Evolutionary conservation across 768 basidiomycete genomes (phyloP), one percentile per base, ranked within the genome.

Genomic region (Suillus alpinus): DNA sequence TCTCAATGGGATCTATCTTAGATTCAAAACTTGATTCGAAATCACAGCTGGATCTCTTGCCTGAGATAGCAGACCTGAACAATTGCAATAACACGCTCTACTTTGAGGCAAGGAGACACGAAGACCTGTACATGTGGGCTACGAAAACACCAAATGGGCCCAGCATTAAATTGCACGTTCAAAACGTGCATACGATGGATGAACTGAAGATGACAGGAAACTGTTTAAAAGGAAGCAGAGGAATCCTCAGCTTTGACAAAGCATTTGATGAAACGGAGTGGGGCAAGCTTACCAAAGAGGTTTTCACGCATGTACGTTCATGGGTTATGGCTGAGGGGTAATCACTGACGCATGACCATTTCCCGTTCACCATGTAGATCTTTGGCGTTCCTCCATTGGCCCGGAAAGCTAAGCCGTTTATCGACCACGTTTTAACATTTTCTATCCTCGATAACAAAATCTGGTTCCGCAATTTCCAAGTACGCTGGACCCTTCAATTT

Each of bases 151-250:
- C 97, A 23, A 99, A 99, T 69, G 97, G 97, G 10, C 97, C 97
- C 14, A 95, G 92, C 69, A 86, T 95, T 70, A 98, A 98, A 75
- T 83, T 98, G 81, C 97, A 98, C 70, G 96, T 98, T 16, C 95
- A 97, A 76, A 99, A 98, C 71, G 83, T 96, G 58, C 97, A 99
- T 74, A 99, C 97, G 46, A 98, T 98, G 97, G 97, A 98, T 77
- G 97, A 99, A 75, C 81, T 99, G 65, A 98, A 98, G 79, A 92
- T 99, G 95, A 96, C 95, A 7, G 97, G 97, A 36, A 98, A 99
- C 74, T 99, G 97, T 75, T 76, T 99, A 66, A 97, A 96, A 76
- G 97, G 97, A 18, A 92, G 92, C 69, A 80, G 97, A 57, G 96
- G 95, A 5, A 77, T 98, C 58, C 77, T 98, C 65, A 92, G 91